Evolutionary conservation across 441 rosid genomes (phyloP), one percentile per base, ranked within the genome.

Genomic region (Aquilaria agallochum): DNA sequence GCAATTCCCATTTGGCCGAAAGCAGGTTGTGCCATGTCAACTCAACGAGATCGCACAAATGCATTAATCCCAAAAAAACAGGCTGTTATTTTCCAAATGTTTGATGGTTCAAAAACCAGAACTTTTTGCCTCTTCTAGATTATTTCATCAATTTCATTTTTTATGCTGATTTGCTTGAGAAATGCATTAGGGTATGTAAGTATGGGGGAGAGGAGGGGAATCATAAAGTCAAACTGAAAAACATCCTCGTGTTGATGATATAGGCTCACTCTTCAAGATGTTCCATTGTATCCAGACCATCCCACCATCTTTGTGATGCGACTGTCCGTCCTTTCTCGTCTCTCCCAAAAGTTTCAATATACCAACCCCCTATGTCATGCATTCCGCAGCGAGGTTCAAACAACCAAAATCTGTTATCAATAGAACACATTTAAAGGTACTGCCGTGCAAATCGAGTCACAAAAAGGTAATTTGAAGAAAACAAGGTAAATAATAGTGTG

Each of bases 341-440:
- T 80, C 82, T 81, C 45, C 92, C 96, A 67, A 73, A 91, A 68
- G 99, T 91, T 81, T 94, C 99, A 68, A 94, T 59, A 74, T 94
- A 94, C 97, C 99, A 94, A 70, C 99, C 97, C 54, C 99, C 97
- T 50, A 85, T 80, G 59, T 91, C 92, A 76, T 94, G 99, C 80
- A 78, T 66, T 61, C 76, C 81, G 76, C 95, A 91, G 55, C 99
- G 95, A 55, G 97, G 94, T 80, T 91, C 94, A 63, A 94, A 94
- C 81, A 94, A 74, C 99, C 99, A 94, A 83, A 84, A 91, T 73
- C 97, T 90, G 90, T 63, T 62, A 59, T 52, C 59, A 75, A 20
- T 3, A 45, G 48, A 58, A 34, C 51, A 72, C 36, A 14, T 40
- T 44, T 8, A 56, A 47, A 51, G 56, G 12, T 55, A 56, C 55